Evolutionary conservation across 2,329 filamentous ascomycete species (phyloP).

Genomic region (Aspergillus sp.): DNA sequence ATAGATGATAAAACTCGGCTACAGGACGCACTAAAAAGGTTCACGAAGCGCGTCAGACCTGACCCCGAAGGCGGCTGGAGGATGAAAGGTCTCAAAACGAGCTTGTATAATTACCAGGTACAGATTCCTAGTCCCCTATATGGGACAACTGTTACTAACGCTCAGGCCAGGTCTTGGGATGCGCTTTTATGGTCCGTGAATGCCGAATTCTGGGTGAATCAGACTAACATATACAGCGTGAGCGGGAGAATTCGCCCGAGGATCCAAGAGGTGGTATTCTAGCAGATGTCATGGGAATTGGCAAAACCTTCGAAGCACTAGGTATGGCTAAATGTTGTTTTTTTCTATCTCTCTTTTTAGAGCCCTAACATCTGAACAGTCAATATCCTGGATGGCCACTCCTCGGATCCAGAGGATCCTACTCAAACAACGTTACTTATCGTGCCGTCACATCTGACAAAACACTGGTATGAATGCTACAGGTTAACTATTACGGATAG

Average conservation of each 20-base stretch:
- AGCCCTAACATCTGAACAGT: slow-evolving; percentile 20
- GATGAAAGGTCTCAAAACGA: slow-evolving; percentile 32
- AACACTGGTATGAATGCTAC: slow-evolving; percentile 32
- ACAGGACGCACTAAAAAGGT: slow-evolving; percentile 29
- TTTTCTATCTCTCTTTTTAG: neutral
- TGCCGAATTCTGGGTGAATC: neutral
- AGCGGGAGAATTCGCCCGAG: slow-evolving; percentile 27
- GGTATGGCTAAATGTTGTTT: slow-evolving; percentile 17
- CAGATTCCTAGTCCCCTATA: neutral
- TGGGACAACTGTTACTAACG: neutral
- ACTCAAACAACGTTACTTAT: slow-evolving; percentile 39
- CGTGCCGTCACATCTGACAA: slow-evolving; percentile 32
- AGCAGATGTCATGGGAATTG: slow-evolving; percentile 44
- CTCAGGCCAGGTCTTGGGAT: slow-evolving; percentile 29
- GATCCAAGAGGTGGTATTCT: slow-evolving; percentile 37
- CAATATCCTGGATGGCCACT: slow-evolving; percentile 38
- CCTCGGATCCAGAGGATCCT: slow-evolving; percentile 14
- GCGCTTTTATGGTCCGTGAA: slow-evolving; percentile 33
- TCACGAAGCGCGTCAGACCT: slow-evolving; percentile 23
- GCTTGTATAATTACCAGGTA: slow-evolving; percentile 39
- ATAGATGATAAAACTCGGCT: slow-evolving; percentile 26
- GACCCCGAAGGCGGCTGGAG: slow-evolving; percentile 34
- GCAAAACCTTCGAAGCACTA: slow-evolving; percentile 41
- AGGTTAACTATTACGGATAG: neutral
- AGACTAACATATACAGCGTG: slow-evolving; percentile 26